Evolutionary conservation across 1,139 yeast species (phyloP).

Genomic region (Hyphopichia khmerensis): DNA sequence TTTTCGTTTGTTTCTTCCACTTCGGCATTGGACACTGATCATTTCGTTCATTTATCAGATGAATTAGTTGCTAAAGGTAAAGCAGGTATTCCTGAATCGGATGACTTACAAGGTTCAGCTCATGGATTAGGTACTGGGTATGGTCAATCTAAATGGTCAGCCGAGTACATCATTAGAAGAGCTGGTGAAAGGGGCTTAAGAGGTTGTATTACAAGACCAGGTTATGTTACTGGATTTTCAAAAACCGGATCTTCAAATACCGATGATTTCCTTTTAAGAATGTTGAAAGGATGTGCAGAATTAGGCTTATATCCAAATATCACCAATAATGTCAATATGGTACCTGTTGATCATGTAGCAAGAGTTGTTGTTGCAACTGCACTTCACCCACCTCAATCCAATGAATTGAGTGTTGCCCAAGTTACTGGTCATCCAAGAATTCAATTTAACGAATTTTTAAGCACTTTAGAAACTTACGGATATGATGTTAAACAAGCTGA

Average conservation of each 20-base stretch:
- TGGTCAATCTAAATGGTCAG: conserved; percentile 98
- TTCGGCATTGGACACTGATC: conserved; percentile 82
- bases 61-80: conserved; percentile 61
- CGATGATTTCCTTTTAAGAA: conserved; percentile 91
- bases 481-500: conserved; percentile 61
- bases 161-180: conserved; percentile 80
- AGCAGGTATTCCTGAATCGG: conserved; percentile 76
- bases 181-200: conserved; percentile 87
- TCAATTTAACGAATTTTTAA: conserved; percentile 71
- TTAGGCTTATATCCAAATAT: conserved; percentile 85
- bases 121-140: conserved; percentile 86
- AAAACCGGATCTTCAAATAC: conserved; percentile 86
- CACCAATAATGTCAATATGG: conserved; percentile 87
- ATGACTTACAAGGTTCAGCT: conserved; percentile 78
- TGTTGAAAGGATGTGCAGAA: conserved; percentile 92
- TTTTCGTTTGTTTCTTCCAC: conserved; percentile 95
- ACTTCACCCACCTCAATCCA: conserved; percentile 62
- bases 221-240: conserved; percentile 89
- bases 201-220: conserved; percentile 93
- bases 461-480: conserved; percentile 66
- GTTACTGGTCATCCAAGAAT: conserved; percentile 98
- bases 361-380: conserved; percentile 84
- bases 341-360: conserved; percentile 98
- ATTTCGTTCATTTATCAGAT: conserved; percentile 78
- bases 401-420: conserved; percentile 72